Evolutionary conservation across 345 rosid genomes (phyloP), one percentile per base, ranked within the genome.

Genomic region (Brassica juncea): DNA sequence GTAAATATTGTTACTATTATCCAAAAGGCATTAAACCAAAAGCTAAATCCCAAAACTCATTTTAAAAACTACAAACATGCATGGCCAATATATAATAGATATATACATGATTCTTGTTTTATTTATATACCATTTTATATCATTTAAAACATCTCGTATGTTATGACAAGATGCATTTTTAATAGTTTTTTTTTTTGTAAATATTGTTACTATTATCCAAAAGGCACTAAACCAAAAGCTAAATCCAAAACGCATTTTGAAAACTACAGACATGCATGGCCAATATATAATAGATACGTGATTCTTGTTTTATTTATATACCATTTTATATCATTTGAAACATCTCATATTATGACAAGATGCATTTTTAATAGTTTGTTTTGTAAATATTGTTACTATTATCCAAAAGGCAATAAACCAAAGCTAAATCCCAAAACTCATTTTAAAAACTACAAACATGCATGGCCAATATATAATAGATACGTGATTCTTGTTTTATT

Each of bases 401-500:
- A 31, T 31, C 39, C 39, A 34, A 34, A 34, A 34, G 6, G 7
- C 39, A 34, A 0, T 34, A 47, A 47, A 47, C 55, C 16, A 47
- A 47, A 12, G 55, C 16, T 23, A 23, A 23, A 23, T 23, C 25
- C 25, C 6, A 47, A 47, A 47, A 47, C 16, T 23, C 55, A 12
- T 12, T 14, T 42, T 1, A 42, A 42, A 42, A 42, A 42, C 81
- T 82, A 5, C 0, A 34, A 25, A 39, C 47, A 35, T 69, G 5
- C 0, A 52, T 32, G 1, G 57, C 42, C 93, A 93, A 84, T 88
- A n/a, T 27, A 27, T 60, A 25, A 47, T 9, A 58, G 9, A 16
- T 54, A 54, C 9, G 6, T 47, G 55, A 47, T 47, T 12, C 4
- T 44, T 44, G 3, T 19, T 57, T 57, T 58, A 6, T 30, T 3